Percentiles rank a stretch among this genome's conserved stretches.
Evolutionary conservation across 306 rosid species (phyloP).

Genomic region (Vigna angularis): DNA sequence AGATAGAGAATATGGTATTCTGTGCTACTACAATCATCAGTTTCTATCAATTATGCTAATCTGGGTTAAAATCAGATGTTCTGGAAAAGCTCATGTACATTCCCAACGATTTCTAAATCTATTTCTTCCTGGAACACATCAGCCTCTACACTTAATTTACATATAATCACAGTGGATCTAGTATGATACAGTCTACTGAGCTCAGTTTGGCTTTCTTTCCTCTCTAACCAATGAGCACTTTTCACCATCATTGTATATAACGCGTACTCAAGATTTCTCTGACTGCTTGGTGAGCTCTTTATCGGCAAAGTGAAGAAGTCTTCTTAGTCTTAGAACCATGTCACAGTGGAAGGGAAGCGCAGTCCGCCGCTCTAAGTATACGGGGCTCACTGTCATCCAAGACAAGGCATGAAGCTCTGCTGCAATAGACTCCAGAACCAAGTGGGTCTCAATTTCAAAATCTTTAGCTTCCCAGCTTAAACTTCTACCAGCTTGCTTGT

Average conservation of each 20-base stretch:
- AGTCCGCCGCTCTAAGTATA: constrained; percentile 86
- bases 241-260: constrained; percentile 39
- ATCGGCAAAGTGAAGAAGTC: constrained; percentile 97
- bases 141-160: constrained; percentile 57
- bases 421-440: constrained; percentile 84
- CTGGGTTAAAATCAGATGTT: constrained; percentile 37
- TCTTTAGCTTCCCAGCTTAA: constrained; percentile 74
- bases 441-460: constrained; percentile 78
- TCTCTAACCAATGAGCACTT: constrained; percentile 34
- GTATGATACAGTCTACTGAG: constrained; percentile 49
- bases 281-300: constrained; percentile 75
- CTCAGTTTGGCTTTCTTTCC: constrained; percentile 38
- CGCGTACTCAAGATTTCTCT: constrained; percentile 65
- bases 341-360: constrained; percentile 96
- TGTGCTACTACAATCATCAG: constrained; percentile 46
- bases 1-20: constrained; percentile 35
- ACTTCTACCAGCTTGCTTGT: constrained; percentile 74
- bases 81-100: constrained; percentile 49
- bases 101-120: constrained; percentile 55
- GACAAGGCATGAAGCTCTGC: constrained; percentile 98
- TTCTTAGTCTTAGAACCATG: constrained; percentile 92
- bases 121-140: constrained; percentile 49
- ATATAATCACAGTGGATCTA: constrained; percentile 35
- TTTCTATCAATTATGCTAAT: constrained; percentile 48
- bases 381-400: constrained; percentile 96